Percentiles rank a stretch among this genome's conserved stretches.
Evolutionary conservation across 352 stramenopile species (phyloP).

Genomic region (Globisporangium rhizosaccharum): DNA sequence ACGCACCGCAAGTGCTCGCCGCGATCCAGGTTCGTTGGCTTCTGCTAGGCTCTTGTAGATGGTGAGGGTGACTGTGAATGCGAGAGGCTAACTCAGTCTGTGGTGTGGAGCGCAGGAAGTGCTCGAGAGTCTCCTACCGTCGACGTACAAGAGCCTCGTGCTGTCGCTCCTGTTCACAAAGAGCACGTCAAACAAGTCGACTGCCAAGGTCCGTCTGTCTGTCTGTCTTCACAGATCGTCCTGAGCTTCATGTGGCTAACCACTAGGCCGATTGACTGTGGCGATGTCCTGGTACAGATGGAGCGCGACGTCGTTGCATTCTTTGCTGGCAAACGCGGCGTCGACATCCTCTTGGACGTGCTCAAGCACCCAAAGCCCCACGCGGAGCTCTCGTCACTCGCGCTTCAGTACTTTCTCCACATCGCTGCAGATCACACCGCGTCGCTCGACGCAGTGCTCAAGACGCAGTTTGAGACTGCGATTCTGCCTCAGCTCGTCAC

Average conservation of each 20-base stretch:
- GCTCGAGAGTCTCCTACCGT: constrained; percentile 73
- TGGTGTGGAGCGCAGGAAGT: constrained; percentile 46
- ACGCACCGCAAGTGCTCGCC: constrained; percentile 66
- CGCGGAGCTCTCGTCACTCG: constrained; percentile 61
- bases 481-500: constrained; percentile 56
- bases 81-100: neutral
- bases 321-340: constrained; percentile 40
- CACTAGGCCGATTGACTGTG: neutral
- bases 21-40: constrained; percentile 50
- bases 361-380: constrained; percentile 62
- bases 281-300: constrained; percentile 34
- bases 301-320: constrained; percentile 40
- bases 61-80: neutral
- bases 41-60: neutral
- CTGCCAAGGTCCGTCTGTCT: constrained; percentile 32
- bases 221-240: neutral
- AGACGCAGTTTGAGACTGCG: constrained; percentile 37
- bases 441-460: constrained; percentile 30
- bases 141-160: constrained; percentile 63
- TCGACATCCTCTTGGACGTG: constrained; percentile 65
- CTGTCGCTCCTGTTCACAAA: constrained; percentile 71
- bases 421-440: constrained; percentile 52
- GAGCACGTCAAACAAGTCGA: constrained; percentile 45
- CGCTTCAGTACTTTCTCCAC: constrained; percentile 80
- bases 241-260: neutral